phyloP scores from a whole-genome alignment of 106 monocot species.

The Allium sativum region DNA sequence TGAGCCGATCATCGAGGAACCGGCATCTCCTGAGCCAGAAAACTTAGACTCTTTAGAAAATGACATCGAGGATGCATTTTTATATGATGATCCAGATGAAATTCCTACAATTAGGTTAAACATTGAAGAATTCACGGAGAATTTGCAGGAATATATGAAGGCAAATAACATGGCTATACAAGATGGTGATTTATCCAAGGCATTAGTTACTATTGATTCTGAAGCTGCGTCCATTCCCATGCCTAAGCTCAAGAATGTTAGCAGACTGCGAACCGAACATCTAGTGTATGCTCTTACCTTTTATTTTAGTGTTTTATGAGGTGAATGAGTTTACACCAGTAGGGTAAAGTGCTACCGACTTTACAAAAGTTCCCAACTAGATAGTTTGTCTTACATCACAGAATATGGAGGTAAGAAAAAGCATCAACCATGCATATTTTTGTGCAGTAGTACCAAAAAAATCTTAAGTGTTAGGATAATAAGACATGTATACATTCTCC shows the following conservation, averaged over 20 bases:
- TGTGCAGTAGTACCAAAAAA: no score
- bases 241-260: conserved; percentile 60
- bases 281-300: conserved; percentile 37
- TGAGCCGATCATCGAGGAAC: conserved; percentile 65
- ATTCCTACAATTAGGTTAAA: conserved; percentile 58
- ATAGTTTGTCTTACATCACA: no score
- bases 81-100: conserved; percentile 52
- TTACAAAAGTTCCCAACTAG: no score
- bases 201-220: conserved; percentile 37
- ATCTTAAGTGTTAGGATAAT: no score
- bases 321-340: no score
- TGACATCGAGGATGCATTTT: conserved; percentile 54
- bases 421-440: no score
- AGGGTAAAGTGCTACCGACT: no score
- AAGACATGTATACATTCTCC: no score
- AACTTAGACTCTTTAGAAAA: conserved; percentile 23
- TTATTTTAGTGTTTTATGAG: not conserved
- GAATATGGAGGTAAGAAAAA: no score
- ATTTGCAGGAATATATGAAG: conserved; percentile 45
- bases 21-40: conserved; percentile 48
- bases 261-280: conserved; percentile 52
- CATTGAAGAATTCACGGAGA: conserved; percentile 45
- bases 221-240: conserved; percentile 32
- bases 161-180: conserved; percentile 31
- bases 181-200: conserved; percentile 45